Evolutionary conservation across 257 asterid species (phyloP), one percentile per base, ranked within the genome.

Genomic region (Anisodus acutangulus): DNA sequence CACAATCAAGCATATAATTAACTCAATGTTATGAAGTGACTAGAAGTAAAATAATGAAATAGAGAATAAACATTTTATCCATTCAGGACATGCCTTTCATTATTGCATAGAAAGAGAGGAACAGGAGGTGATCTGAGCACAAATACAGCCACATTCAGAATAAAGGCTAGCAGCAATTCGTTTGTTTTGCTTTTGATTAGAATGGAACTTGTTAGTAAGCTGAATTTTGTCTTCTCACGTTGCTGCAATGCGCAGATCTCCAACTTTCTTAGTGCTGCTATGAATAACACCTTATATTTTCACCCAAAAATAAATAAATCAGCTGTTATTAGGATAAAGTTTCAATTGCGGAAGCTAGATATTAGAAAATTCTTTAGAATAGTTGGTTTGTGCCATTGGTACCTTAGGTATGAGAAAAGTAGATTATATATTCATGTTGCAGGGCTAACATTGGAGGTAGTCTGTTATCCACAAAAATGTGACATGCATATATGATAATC

Each of bases 401-500:
- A 37, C 76, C 51, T 67, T 37, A 13, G 5, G 51, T 67, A 68
- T 39, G 76, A 39, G 37, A 7, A 68, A 35, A 68, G 51, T 39
- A 68, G n/a, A 37, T 7, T 26, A 4, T 64, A 64, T 4, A 68
- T 68, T 68, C 12, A 39, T 6, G 45, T 66, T 51, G 2, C 76
- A 37, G 53, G 72, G 76, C 11, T 31, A 67, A 67, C 19, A 49
- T 37, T 68, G 49, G 51, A 15, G 76, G 11, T 67, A 35, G 49
- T 22, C 19, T 67, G 49, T 37, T 68, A 37, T 68, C 76, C 11
- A 16, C 74, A 67, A 67, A 67, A 67, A 67, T 67, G 49, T 31
- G 74, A 64, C 19, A 67, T 67, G 74, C 49, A 35, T 67, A 35
- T 13, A 66, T 64, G 70, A 67, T 39, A 47, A 37, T 37, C 76